Percentiles rank a stretch among this genome's conserved stretches.
Conservation (phyloP, 768 basidiomycete species). For the Mycena amicta region DNA sequence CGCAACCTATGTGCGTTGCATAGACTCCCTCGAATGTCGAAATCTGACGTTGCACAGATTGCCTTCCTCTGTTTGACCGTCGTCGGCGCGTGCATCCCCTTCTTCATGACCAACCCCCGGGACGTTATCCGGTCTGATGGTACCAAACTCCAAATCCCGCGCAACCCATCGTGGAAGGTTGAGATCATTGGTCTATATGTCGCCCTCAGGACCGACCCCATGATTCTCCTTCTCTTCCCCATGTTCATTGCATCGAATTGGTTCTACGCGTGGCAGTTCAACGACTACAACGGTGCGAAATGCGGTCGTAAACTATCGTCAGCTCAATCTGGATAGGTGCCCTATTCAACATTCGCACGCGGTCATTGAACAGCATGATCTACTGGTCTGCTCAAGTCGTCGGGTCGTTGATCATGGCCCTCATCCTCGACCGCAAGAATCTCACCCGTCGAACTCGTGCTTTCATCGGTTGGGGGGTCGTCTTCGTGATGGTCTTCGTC, state of each 20-base stretch:
- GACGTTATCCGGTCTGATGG: conserved; percentile 79
- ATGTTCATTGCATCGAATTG: conserved; percentile 87
- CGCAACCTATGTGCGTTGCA: conserved; percentile 77
- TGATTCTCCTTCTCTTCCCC: conserved; percentile 76
- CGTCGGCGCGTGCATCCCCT: conserved; percentile 66
- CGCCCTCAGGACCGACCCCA: conserved; percentile 69
- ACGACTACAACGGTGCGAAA: conserved; percentile 63
- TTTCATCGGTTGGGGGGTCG: conserved; percentile 65
- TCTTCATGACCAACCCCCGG: conserved; percentile 71
- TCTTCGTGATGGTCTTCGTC: conserved; percentile 64
- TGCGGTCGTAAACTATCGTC: neutral
- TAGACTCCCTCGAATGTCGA: conserved; percentile 10
- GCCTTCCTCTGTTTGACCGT: conserved; percentile 73
- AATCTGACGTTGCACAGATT: conserved; percentile 50
- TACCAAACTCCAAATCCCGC: conserved; percentile 60
- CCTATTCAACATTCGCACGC: conserved; percentile 77
- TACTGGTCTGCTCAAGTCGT: conserved; percentile 83
- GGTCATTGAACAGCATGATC: conserved; percentile 74
- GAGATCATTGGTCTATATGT: conserved; percentile 73
- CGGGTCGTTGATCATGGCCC: conserved; percentile 71
- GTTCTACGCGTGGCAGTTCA: conserved; percentile 89
- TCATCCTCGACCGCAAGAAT: conserved; percentile 60
- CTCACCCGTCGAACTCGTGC: conserved; percentile 71
- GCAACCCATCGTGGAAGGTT: conserved; percentile 76
- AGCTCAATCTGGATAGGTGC: conserved; percentile 33